phyloP scores from a whole-genome alignment of 176 grass and related monocot genomes.

The Secale cereale region DNA sequence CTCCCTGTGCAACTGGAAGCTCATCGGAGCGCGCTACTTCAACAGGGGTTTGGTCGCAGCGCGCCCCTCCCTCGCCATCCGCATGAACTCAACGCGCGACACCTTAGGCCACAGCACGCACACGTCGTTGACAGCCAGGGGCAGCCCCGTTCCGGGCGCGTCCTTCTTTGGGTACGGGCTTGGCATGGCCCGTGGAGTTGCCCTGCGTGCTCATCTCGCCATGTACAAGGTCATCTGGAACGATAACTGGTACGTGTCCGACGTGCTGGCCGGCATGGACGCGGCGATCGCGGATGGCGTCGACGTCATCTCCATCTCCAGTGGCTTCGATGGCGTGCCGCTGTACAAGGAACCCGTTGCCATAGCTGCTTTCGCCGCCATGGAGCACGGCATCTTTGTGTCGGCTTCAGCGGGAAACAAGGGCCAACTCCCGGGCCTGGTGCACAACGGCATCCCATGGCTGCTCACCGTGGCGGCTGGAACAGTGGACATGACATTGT shows the following conservation, averaged over 20 bases:
- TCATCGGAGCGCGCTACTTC: slow-evolving; percentile 70
- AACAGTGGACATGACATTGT: slow-evolving; percentile 45
- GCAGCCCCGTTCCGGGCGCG: slow-evolving; percentile 34
- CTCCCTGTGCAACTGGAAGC: slow-evolving; percentile 68
- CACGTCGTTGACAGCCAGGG: slow-evolving; percentile 58
- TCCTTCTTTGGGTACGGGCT: slow-evolving; percentile 58
- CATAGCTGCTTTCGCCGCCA: slow-evolving; percentile 46
- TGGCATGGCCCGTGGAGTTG: slow-evolving; percentile 47
- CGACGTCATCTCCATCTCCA: slow-evolving; percentile 64
- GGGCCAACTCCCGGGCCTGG: neutral
- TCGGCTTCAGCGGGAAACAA: slow-evolving; percentile 39
- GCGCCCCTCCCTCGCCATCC: slow-evolving; percentile 37
- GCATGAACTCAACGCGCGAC: slow-evolving; percentile 59
- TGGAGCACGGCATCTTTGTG: slow-evolving; percentile 43
- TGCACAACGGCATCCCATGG: slow-evolving; percentile 75
- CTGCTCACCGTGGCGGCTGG: slow-evolving; percentile 49
- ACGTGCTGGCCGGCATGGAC: slow-evolving; percentile 61
- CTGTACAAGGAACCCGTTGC: slow-evolving; percentile 55
- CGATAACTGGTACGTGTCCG: slow-evolving; percentile 29
- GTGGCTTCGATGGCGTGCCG: slow-evolving; percentile 26
- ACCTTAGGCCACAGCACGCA: slow-evolving; percentile 56
- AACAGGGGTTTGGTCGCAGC: slow-evolving; percentile 44
- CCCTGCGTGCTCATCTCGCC: slow-evolving; percentile 55
- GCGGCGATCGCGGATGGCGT: slow-evolving; percentile 56
- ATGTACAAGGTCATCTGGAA: slow-evolving; percentile 66